Percentiles rank a stretch among this genome's conserved stretches.
Evolutionary conservation across 768 basidiomycete species (phyloP).

Genomic region (Lactarius sp.): DNA sequence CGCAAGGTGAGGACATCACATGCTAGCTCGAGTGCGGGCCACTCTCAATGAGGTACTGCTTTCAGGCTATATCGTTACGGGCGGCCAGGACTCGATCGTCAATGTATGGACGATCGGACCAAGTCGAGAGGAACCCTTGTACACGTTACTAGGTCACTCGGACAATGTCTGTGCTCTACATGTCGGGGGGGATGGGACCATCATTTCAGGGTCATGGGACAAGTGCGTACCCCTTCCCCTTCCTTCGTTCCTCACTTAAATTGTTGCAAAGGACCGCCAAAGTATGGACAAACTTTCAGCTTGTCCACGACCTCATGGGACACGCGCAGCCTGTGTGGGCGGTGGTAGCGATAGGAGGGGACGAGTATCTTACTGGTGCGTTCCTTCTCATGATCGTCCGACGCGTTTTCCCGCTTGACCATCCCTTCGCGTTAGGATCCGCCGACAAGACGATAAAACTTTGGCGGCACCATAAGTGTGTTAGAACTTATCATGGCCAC

Average conservation of each 20-base stretch:
- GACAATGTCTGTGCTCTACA: constrained; percentile 88
- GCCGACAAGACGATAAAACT: constrained; percentile 93
- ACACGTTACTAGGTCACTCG: constrained; percentile 81
- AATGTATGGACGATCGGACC: constrained; percentile 70
- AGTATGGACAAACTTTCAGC: constrained; percentile 81
- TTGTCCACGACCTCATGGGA: constrained; percentile 69
- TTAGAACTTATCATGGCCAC: constrained; percentile 81
- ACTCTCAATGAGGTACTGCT: constrained; percentile 23
- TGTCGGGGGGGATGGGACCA: constrained; percentile 59
- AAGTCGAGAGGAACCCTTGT: constrained; percentile 66
- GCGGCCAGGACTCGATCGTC: constrained; percentile 85
- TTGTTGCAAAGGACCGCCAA: constrained; percentile 70
- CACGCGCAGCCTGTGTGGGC: constrained; percentile 95
- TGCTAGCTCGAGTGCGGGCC: not conserved
- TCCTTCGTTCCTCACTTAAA: constrained; percentile 1
- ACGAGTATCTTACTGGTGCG: constrained; percentile 77
- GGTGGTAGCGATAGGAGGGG: constrained; percentile 72
- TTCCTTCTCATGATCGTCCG: not conserved
- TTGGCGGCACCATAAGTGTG: constrained; percentile 71
- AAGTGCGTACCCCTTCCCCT: constrained; percentile 48
- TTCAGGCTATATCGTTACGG: constrained; percentile 71
- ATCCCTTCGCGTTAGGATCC: constrained; percentile 50
- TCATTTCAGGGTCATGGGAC: constrained; percentile 97
- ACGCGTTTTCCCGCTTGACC: not conserved
- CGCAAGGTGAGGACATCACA: constrained; percentile 50